Evolutionary conservation across 768 basidiomycete genomes (phyloP).

Genomic region (Suillus weaverae): DNA sequence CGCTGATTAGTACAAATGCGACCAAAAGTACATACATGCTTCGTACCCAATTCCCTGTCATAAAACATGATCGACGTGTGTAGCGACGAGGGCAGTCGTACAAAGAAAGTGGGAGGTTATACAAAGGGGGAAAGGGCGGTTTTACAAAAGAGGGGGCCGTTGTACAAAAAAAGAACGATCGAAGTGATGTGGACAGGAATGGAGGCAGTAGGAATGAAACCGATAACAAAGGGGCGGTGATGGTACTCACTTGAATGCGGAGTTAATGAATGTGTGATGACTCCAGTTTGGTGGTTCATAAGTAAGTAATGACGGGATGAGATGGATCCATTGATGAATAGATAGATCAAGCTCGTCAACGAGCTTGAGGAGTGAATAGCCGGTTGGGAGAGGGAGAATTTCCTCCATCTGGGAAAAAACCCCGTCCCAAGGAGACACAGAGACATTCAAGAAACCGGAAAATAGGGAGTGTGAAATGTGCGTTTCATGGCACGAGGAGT

Average conservation of each 20-base stretch:
- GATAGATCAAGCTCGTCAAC: conserved; percentile 8
- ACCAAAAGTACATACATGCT: no score
- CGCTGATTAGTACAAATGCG: no score
- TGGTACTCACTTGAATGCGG: neutral
- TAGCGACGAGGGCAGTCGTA: no score
- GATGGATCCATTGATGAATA: neutral
- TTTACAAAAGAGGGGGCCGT: neutral
- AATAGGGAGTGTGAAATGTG: conserved; percentile 1
- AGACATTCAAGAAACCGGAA: neutral
- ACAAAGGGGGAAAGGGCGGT: neutral
- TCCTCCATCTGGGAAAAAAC: neutral
- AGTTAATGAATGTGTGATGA: conserved; percentile 5
- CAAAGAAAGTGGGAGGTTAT: neutral
- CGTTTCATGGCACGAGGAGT: neutral
- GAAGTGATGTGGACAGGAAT: neutral
- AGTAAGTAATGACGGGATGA: conserved; percentile 5
- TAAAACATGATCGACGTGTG: no score
- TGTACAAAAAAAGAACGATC: neutral
- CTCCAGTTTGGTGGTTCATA: neutral
- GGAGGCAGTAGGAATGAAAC: conserved; percentile 3
- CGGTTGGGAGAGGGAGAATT: conserved; percentile 9
- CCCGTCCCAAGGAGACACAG: neutral
- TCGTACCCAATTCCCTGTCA: no score
- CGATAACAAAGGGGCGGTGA: neutral
- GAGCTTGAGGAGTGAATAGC: neutral